Percentiles rank a stretch among this genome's conserved stretches.
phyloP scores from a whole-genome alignment of 164 flowering plant genomes.

The Dillenia suffruticosa region DNA sequence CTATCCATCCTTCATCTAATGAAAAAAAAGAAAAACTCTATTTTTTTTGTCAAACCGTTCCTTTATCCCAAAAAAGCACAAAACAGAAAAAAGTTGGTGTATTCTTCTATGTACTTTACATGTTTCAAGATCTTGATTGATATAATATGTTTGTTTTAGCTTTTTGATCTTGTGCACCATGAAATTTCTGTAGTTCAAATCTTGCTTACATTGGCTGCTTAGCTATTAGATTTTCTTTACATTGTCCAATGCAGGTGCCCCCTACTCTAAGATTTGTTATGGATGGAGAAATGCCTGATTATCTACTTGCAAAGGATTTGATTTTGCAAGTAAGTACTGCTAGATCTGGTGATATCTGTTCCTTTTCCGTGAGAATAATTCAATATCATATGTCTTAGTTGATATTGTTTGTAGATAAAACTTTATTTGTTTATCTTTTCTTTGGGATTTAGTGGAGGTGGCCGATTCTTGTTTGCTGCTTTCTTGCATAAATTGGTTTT shows the following conservation, averaged over 20 bases:
- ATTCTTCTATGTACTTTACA: no score
- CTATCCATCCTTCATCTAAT: no score
- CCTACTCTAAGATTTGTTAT: slow-evolving; percentile 87
- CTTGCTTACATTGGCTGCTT: no score
- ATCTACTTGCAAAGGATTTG: slow-evolving; percentile 94
- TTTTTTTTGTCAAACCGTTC: no score
- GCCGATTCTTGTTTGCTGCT: background rate
- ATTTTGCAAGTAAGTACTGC: slow-evolving; percentile 77
- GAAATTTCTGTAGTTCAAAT: no score
- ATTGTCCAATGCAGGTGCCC: slow-evolving; percentile 64
- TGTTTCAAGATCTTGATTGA: no score
- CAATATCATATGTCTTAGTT: background rate
- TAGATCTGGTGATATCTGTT: slow-evolving; percentile 3
- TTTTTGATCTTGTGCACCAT: no score
- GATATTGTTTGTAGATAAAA: background rate
- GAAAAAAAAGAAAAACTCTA: no score
- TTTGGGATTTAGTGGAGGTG: background rate
- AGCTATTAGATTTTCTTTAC: background rate
- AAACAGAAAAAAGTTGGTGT: no score
- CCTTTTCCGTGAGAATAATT: background rate
- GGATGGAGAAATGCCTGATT: slow-evolving; percentile 98
- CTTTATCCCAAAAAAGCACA: no score
- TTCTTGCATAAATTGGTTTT: background rate
- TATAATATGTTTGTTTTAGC: no score
- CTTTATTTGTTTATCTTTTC: background rate